Evolutionary conservation across 371 early-diverging fungal species (phyloP).

Genomic region (Mortierella sp.): DNA sequence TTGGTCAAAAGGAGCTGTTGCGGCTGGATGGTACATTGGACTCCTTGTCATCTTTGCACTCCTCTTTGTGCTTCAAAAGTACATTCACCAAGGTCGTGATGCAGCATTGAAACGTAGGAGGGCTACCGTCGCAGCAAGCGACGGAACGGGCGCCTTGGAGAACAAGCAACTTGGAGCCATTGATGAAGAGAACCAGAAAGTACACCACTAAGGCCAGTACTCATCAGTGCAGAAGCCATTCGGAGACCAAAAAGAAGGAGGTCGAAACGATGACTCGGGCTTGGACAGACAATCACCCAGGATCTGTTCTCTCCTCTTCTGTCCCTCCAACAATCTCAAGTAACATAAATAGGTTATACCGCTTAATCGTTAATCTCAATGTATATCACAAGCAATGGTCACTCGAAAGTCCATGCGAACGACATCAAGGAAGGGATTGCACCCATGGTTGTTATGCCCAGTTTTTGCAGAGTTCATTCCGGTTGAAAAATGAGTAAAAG

Average conservation of each 20-base stretch:
- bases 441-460: too few relatives aligned
- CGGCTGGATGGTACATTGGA: slow-evolving; percentile 47
- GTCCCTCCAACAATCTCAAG: background rate
- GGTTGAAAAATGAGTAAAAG: too few relatives aligned
- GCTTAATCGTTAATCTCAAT: too few relatives aligned
- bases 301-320: background rate
- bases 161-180: background rate
- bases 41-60: slow-evolving; percentile 32
- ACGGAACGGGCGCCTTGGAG: slow-evolving; percentile 26
- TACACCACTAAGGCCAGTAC: background rate
- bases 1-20: slow-evolving; percentile 37
- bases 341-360: background rate
- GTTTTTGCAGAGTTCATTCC: too few relatives aligned
- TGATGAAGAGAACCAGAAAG: background rate
- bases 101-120: slow-evolving; percentile 13
- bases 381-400: too few relatives aligned
- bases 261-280: background rate
- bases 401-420: too few relatives aligned
- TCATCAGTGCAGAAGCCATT: background rate
- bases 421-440: too few relatives aligned
- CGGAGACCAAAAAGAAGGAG: background rate
- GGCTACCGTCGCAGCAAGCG: slow-evolving; percentile 18
- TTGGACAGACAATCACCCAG: background rate
- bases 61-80: slow-evolving; percentile 40
- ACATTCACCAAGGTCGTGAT: slow-evolving; percentile 45